A percentile compares a stretch with the other conserved stretches of the same genome.
Evolutionary conservation across 129 eudicot genomes (phyloP).

Genomic region (carrot (Daucus carota)): DNA sequence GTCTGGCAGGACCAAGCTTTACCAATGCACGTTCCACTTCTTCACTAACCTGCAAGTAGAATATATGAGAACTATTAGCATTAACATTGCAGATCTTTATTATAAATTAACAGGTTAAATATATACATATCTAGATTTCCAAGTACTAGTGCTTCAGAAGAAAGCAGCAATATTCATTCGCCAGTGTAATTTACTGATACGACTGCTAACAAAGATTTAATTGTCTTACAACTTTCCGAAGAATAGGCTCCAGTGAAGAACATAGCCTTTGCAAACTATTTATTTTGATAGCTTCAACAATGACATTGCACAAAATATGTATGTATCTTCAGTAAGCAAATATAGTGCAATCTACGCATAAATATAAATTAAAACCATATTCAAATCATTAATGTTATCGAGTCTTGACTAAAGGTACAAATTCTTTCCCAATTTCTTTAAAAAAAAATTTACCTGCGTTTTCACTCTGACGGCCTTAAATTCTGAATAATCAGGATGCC

Average conservation of each 20-base stretch:
- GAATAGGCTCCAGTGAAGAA: slow-evolving; percentile 96
- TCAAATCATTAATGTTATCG: too few relatives aligned
- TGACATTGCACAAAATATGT: slow-evolving; percentile 70
- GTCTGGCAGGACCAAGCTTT: slow-evolving; percentile 68
- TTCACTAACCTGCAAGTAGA: slow-evolving; percentile 78
- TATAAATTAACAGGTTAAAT: not conserved
- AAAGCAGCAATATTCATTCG: not conserved
- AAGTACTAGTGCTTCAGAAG: not conserved
- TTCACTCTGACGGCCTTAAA: slow-evolving; percentile 58
- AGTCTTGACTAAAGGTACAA: too few relatives aligned
- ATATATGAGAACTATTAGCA: not conserved
- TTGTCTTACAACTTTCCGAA: slow-evolving; percentile 97
- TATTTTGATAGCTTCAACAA: slow-evolving; percentile 96
- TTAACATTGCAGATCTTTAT: not conserved
- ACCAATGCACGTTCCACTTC: slow-evolving; percentile 98
- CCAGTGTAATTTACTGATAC: not conserved
- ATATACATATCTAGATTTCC: not conserved
- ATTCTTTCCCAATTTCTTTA: too few relatives aligned
- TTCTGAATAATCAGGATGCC: slow-evolving; percentile 52
- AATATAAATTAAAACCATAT: too few relatives aligned
- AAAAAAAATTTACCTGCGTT: slow-evolving; percentile 85
- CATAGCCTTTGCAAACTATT: slow-evolving; percentile 97
- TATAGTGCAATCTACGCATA: too few relatives aligned
- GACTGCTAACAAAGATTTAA: slow-evolving; percentile 17
- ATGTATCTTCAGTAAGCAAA: slow-evolving; percentile 1